These are phyloP conservation scores for Hypericum perforatum DNA, from an alignment of 345 rosid species.

Conservation along the genomic window DNA sequence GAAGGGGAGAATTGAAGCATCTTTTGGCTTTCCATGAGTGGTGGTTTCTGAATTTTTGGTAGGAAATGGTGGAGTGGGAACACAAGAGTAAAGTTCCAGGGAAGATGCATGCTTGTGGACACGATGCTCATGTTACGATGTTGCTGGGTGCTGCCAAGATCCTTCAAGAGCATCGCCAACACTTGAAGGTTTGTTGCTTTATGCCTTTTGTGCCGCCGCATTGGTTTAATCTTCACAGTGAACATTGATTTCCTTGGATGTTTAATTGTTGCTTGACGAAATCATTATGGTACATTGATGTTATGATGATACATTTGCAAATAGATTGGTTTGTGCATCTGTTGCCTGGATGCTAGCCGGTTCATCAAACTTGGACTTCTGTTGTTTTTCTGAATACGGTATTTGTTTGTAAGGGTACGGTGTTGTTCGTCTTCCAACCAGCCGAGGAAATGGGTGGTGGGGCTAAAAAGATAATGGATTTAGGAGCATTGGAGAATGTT, in stretches of 20 bases:
- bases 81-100: conserved; percentile 70
- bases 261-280: too few species aligned
- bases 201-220: background rate
- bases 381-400: too few species aligned
- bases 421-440: background rate
- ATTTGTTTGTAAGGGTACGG: background rate
- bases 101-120: conserved; percentile 93
- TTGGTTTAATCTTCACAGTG: too few species aligned
- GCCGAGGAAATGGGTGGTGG: conserved; percentile 4
- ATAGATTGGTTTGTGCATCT: background rate
- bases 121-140: conserved; percentile 79
- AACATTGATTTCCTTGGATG: too few species aligned
- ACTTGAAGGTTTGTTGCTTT: conserved; percentile 23
- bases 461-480: background rate
- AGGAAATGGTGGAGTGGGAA: conserved; percentile 93
- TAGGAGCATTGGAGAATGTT: background rate
- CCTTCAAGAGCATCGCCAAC: conserved; percentile 45
- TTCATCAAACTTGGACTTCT: too few species aligned
- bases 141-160: conserved; percentile 79
- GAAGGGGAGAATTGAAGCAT: too few species aligned
- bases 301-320: too few species aligned
- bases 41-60: conserved; percentile 2
- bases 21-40: too few species aligned
- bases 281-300: too few species aligned
- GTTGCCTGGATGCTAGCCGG: background rate